Base-by-base conservation (phyloP, 139 green algal species). In the Asterochloris erici region DNA sequence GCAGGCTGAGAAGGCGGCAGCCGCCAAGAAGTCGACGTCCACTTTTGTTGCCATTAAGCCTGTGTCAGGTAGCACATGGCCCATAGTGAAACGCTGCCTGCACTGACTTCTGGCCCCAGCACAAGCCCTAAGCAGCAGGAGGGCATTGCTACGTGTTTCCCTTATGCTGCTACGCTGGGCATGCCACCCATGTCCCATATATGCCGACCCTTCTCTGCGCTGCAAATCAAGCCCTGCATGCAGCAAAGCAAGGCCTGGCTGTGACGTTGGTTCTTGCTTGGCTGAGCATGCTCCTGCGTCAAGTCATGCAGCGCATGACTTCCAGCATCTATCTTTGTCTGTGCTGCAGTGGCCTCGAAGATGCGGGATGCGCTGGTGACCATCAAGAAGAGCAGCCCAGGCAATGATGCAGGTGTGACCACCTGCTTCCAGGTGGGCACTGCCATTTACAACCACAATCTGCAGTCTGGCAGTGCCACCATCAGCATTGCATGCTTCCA, bases 311-410 rank as follows among this genome's bases (percentile, higher is more conserved):
- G 4, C 38, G 6, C 4, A 54, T 54, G 1, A 64, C 24, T 68
- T n/a, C 64, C 23, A 47, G 21, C 21, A 60, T 66, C 74, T 68
- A 68, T 6, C 1, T 2, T 60, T 24, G 26, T 64, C 19, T 60
- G 28, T 26, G 21, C 14, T 73, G 73, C 86, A 91, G 85, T 85
- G 62, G 83, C 83, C 11, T 90, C 92, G 63, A 89, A 90, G 77
- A 86, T 96, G 86, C 90, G 96, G 6, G 82, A 60, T 12, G 38
- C 86, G 73, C 88, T 98, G 68, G 93, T 98, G 54, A 85, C 74
- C 21, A 95, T 99, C 85, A 99, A 98, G 86, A 95, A 97, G 84
- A 77, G 63, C 60, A 64, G 91, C 81, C 63, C 75, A 19, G 84
- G 64, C 54, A 81, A 94, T 23, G 94, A 93, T 23, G 92, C 90